Base-by-base conservation (phyloP, 192 early-diverging fungal species). In the Backusella parvicylindrica region DNA sequence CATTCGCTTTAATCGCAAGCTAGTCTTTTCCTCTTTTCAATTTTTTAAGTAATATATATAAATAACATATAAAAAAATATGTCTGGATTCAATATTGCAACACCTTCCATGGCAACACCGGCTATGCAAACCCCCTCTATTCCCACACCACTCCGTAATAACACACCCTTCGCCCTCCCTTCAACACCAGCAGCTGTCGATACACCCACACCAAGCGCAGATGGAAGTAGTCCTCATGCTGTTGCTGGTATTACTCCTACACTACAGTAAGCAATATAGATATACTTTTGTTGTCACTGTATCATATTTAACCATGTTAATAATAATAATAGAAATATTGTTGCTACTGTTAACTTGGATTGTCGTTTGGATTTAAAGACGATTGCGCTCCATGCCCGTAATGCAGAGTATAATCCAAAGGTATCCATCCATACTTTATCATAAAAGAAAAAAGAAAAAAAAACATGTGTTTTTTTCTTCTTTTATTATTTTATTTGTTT, bases 321-420 rank as follows among this genome's bases (percentile, higher is more conserved):
- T 9, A 15, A 16, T 30, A 73, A 35, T 72, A 16, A 76, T 82
- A 95, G 94, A 84, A 99, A 99, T 78, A 97, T 99, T 76, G 98
- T 99, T 18, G 97, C 98, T 32, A 99, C 98, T 15, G 98, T 99
- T 77, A 98, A 99, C 81, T 87, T 99, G 75, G 98, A 98, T 83
- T 95, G 93, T 87, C 92, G 92, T 64, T 90, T 99, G 75, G 98
- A 99, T 81, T 80, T 99, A 69, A 99, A 99, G 85, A 97, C 95
- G 37, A 99, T 99, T 82, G 98, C 98, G 36, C 86, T 99, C 67
- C 96, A 98, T 77, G 98, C 98, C n/a, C 90, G 98, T 70, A 99
- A 99, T 82, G 98, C 98, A 81, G 98, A 99, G 86, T 99, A 99
- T 88, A 99, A 99, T 83, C 98, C 98, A 82, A 99, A 99, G 94